phyloP scores from a whole-genome alignment of 345 rosid species.

The Hirschfeldia incana region DNA sequence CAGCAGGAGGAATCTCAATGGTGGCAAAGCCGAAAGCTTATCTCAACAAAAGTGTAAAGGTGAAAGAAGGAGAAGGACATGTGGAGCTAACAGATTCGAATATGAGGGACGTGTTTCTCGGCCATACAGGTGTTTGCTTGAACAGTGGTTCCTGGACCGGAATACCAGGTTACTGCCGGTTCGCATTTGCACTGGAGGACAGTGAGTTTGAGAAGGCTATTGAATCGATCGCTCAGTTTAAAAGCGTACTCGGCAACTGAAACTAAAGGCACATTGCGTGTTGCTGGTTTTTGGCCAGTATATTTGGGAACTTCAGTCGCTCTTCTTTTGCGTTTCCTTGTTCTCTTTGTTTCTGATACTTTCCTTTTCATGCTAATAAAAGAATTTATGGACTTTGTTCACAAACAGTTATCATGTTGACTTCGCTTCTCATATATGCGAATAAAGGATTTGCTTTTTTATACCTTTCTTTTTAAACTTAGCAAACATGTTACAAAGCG shows the following conservation, averaged over 20 bases:
- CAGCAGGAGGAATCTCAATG: slow-evolving; percentile 77
- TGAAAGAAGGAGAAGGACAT: slow-evolving; percentile 41
- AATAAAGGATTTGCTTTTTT: neutral
- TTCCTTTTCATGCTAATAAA: slow-evolving; percentile 15
- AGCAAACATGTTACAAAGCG: neutral
- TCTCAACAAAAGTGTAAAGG: slow-evolving; percentile 56
- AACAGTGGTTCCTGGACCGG: slow-evolving; percentile 88
- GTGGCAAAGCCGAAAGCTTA: slow-evolving; percentile 77
- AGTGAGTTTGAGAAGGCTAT: slow-evolving; percentile 71
- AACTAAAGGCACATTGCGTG: neutral
- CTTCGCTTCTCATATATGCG: neutral
- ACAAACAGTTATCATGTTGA: neutral
- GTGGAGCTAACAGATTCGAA: slow-evolving; percentile 61
- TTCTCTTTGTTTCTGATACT: slow-evolving; percentile 24
- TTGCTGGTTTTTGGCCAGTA: neutral
- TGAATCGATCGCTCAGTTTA: slow-evolving; percentile 59
- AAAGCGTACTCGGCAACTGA: slow-evolving; percentile 39
- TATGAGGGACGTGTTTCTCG: slow-evolving; percentile 71
- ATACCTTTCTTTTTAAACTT: neutral
- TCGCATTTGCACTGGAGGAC: slow-evolving; percentile 71
- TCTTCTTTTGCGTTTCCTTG: slow-evolving; percentile 1
- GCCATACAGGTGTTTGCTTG: slow-evolving; percentile 74
- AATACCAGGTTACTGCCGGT: slow-evolving; percentile 90
- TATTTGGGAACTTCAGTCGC: neutral
- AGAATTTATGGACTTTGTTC: neutral